Evolutionary conservation across 2,329 filamentous ascomycete species (phyloP).

Genomic region (Orbilia quercus): DNA sequence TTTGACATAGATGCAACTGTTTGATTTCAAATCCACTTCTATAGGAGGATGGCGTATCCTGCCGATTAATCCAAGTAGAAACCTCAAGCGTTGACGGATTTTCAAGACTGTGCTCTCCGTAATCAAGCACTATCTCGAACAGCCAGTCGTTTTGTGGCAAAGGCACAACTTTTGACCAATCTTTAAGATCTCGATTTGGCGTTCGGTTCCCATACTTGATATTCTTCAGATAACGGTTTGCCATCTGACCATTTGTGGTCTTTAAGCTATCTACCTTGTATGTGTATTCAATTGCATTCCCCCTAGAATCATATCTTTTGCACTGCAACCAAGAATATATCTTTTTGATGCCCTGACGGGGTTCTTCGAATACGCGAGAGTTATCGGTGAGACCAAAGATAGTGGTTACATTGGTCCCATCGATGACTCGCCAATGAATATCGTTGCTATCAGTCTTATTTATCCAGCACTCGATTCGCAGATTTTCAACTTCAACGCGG

Average conservation of each 20-base stretch:
- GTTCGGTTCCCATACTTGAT: constrained; percentile 58
- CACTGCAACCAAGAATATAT: too few species aligned
- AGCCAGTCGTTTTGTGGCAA: constrained; percentile 58
- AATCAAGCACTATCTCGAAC: constrained; percentile 63
- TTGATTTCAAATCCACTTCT: constrained; percentile 61
- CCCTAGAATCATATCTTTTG: too few species aligned
- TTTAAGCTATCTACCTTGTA: not conserved
- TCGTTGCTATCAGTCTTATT: too few species aligned
- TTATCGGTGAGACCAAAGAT: constrained; percentile 36
- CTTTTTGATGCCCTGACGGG: too few species aligned
- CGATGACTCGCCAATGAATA: constrained; percentile 58
- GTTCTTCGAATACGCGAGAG: constrained; percentile 10
- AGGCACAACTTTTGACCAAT: too few species aligned
- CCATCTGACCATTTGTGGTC: not conserved
- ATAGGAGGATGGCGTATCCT: constrained; percentile 61
- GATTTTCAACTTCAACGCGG: too few species aligned
- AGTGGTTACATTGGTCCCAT: constrained; percentile 54
- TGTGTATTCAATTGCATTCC: too few species aligned
- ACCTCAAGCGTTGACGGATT: constrained; percentile 54
- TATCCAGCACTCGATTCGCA: too few species aligned
- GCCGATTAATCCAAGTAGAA: constrained; percentile 57
- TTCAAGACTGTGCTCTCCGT: constrained; percentile 61
- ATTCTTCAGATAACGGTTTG: constrained; percentile 49
- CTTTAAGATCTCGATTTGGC: constrained; percentile 3
- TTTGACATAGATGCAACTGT: constrained; percentile 60